Base-by-base conservation (phyloP, 495 filamentous ascomycete genomes). In the Daldinia vernicosa region DNA sequence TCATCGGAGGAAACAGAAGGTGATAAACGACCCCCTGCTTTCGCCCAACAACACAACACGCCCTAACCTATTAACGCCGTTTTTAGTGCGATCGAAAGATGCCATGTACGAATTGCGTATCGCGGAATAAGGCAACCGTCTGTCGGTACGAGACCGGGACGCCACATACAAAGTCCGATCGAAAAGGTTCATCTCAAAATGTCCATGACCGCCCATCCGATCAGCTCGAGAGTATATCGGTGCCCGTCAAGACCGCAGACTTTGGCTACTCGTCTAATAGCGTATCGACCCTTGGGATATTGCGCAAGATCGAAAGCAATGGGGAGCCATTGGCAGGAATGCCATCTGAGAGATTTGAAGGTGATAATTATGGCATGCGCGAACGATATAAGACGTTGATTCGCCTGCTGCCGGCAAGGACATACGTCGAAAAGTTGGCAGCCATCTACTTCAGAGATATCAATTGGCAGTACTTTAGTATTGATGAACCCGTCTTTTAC, bases 1-100 rank as follows among this genome's bases (percentile, higher is more conserved):
- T 60, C 87, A 90, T 72, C 78, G 87, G 57, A 81, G 87, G 57
- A 90, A 89, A 72, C 87, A 89, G 75, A 89, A 89, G 84, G 86
- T 86, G 19, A 35, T 72, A 47, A 54, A 27, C 50, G 11, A 24
- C 19, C 50, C 50, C 24, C 22, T 53, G 26, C 24, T 26, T n/a
- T n/a, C n/a, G 27, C 15, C 26, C 7, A 52, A 52, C 47, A 28
- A 28, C 6, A 22, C 1, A 53, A 17, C 17, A 27, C 26, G 27
- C 5, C 30, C 62, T 50, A 15, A 28, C 15, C 37, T 67, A 27
- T 57, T 72, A 68, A 65, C 53, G 56, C 50, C 50, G 32, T 9
- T 64, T 11, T 26, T 61, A 87, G 85, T 90, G 88, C 74, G 88
- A 90, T 69, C 84, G 88, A 54, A 82, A 85, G 58, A 82, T 83